Percentiles rank a stretch among this genome's conserved stretches.
phyloP scores from a whole-genome alignment of 2,329 filamentous ascomycete species.

The Xylariaceae sp. region DNA sequence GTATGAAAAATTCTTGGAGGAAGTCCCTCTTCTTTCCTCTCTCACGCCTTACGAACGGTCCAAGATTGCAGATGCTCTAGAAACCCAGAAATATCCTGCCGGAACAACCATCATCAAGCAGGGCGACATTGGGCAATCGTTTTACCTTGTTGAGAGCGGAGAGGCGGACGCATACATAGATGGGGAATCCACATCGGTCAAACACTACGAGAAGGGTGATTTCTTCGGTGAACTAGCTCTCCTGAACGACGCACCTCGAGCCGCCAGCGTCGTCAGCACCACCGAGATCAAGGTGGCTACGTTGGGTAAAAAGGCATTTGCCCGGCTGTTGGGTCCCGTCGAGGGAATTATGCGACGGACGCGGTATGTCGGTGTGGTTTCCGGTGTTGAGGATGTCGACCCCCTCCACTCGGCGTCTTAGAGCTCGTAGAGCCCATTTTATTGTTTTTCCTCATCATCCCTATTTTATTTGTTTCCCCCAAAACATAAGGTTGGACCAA shows the following conservation, averaged over 20 bases:
- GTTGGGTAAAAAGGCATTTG: slow-evolving; percentile 90
- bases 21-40: slow-evolving; percentile 78
- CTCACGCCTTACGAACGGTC: slow-evolving; percentile 90
- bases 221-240: slow-evolving; percentile 96
- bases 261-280: slow-evolving; percentile 78
- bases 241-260: slow-evolving; percentile 87
- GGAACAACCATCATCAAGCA: slow-evolving; percentile 84
- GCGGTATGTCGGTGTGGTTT: slow-evolving; percentile 56
- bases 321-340: slow-evolving; percentile 85
- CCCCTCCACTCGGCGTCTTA: slow-evolving; percentile 49
- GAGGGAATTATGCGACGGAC: slow-evolving; percentile 90
- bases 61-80: slow-evolving; percentile 95
- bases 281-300: slow-evolving; percentile 91
- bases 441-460: slow-evolving; percentile 14
- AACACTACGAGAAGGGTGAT: slow-evolving; percentile 83
- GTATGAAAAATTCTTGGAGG: slow-evolving; percentile 95
- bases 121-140: slow-evolving; percentile 85
- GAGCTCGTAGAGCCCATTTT: slow-evolving; percentile 5
- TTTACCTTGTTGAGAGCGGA: slow-evolving; percentile 85
- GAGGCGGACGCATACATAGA: slow-evolving; percentile 82
- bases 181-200: slow-evolving; percentile 66
- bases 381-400: slow-evolving; percentile 63
- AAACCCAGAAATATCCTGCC: slow-evolving; percentile 78
- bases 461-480: slow-evolving; percentile 1
- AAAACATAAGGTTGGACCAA: slow-evolving; percentile 15